These are phyloP conservation scores for Zymoseptoria tritici DNA, from an alignment of 2,329 filamentous ascomycete genomes.

Conservation along the genomic window DNA sequence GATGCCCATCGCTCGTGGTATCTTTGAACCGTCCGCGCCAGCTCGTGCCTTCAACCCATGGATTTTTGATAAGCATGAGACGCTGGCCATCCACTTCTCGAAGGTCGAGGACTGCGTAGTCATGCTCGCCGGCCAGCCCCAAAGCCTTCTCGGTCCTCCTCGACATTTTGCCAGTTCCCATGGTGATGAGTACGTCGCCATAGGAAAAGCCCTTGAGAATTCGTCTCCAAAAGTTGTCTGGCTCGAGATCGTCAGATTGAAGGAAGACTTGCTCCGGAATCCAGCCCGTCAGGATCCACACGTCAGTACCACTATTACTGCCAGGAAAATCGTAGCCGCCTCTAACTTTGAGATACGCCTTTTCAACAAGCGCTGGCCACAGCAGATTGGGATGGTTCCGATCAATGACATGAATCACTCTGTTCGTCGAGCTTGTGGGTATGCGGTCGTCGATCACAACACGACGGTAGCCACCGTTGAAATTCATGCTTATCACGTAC, in stretches of 20 bases:
- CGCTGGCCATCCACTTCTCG: slow-evolving; percentile 56
- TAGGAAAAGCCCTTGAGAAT: slow-evolving; percentile 66
- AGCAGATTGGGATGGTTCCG: slow-evolving; percentile 71
- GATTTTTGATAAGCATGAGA: slow-evolving; percentile 83
- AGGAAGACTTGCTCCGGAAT: slow-evolving; percentile 93
- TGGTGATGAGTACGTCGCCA: slow-evolving; percentile 77
- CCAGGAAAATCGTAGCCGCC: slow-evolving; percentile 97
- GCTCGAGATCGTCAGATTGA: slow-evolving; percentile 73
- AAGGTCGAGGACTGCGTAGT: slow-evolving; percentile 85
- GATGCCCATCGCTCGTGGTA: slow-evolving; percentile 5
- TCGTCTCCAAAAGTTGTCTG: slow-evolving; percentile 68
- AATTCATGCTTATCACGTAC: slow-evolving; percentile 87
- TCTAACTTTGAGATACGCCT: slow-evolving; percentile 90
- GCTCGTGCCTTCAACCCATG: slow-evolving; percentile 77
- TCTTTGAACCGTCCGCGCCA: slow-evolving; percentile 52
- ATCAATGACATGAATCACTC: slow-evolving; percentile 81
- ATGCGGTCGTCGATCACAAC: slow-evolving; percentile 86
- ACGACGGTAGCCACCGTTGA: slow-evolving; percentile 85
- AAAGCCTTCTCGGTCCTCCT: slow-evolving; percentile 68
- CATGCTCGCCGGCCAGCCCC: slow-evolving; percentile 82
- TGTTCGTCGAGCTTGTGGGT: slow-evolving; percentile 65
- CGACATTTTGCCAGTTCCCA: slow-evolving; percentile 81
- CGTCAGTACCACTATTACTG: slow-evolving; percentile 91
- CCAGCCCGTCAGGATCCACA: slow-evolving; percentile 92
- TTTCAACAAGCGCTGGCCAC: slow-evolving; percentile 90